A percentile compares a stretch with the other conserved stretches of the same genome.
These are phyloP conservation scores for Lasiodiplodia sp. DNA, from an alignment of 2,329 filamentous ascomycete species.

Conservation along the genomic window DNA sequence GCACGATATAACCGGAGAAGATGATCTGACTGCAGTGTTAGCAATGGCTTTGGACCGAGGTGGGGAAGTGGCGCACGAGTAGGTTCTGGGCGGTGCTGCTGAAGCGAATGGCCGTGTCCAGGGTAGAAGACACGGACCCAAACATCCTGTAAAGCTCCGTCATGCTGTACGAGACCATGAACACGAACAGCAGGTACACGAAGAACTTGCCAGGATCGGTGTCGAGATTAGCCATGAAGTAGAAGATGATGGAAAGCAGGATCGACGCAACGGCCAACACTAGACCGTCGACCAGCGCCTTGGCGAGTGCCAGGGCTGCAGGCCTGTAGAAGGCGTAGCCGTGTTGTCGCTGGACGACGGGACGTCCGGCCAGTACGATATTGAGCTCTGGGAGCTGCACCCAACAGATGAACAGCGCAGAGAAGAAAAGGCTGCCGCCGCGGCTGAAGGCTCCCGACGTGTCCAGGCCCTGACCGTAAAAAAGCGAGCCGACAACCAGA, in stretches of 20 bases:
- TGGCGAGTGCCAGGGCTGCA: conserved; percentile 74
- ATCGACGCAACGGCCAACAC: conserved; percentile 66
- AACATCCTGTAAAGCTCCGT: no score
- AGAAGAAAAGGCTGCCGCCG: conserved; percentile 69
- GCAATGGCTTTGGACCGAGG: background rate
- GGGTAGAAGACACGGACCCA: no score
- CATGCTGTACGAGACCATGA: no score
- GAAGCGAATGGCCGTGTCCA: no score
- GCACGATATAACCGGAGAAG: conserved; percentile 67
- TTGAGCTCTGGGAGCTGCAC: background rate
- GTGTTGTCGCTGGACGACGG: conserved; percentile 69
- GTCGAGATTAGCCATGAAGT: conserved; percentile 83
- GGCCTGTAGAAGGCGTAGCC: conserved; percentile 89
- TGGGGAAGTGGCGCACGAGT: conserved; percentile 72
- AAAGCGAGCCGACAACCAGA: conserved; percentile 70
- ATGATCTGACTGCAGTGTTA: no score
- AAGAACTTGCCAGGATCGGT: conserved; percentile 78
- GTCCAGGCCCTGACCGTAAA: conserved; percentile 67
- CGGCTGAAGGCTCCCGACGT: conserved; percentile 69
- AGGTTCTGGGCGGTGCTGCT: conserved; percentile 55
- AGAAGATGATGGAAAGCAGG: conserved; percentile 68
- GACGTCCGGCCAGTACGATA: background rate
- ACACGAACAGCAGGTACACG: conserved; percentile 30
- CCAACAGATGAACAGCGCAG: conserved; percentile 68
- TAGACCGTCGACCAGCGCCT: conserved; percentile 67